These are phyloP conservation scores for Aspergillus melleus DNA, from an alignment of 2,329 filamentous ascomycete genomes.

Conservation along the genomic window DNA sequence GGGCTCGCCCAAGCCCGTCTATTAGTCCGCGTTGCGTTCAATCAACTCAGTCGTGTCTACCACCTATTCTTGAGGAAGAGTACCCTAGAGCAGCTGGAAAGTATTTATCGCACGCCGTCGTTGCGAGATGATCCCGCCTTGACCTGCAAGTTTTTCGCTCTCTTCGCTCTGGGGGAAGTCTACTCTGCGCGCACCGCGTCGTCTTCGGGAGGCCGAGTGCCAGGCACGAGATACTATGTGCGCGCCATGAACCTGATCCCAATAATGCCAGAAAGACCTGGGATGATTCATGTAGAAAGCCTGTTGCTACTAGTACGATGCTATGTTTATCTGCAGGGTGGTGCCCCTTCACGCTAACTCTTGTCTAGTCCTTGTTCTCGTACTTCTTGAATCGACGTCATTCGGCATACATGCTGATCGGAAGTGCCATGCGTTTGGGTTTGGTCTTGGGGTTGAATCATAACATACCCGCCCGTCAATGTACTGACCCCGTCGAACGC, in stretches of 20 bases:
- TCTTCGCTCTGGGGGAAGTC: conserved; percentile 45
- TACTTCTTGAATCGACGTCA: conserved; percentile 30
- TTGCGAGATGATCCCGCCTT: conserved; percentile 30
- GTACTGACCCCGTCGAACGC: conserved; percentile 32
- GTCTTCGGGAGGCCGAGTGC: conserved; percentile 26
- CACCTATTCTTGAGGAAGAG: conserved; percentile 33
- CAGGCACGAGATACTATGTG: conserved; percentile 42
- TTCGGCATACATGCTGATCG: conserved; percentile 31
- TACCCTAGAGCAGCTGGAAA: conserved; percentile 37
- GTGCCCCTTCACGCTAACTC: not conserved
- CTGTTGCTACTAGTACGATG: conserved; percentile 34
- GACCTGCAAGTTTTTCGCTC: conserved; percentile 42
- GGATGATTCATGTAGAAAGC: conserved; percentile 42
- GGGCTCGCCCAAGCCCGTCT: conserved; percentile 29
- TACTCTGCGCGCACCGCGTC: conserved; percentile 36
- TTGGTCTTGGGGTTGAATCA: conserved; percentile 45
- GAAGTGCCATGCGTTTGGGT: conserved; percentile 38
- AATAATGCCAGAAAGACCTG: conserved; percentile 42
- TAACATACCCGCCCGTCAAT: conserved; percentile 27
- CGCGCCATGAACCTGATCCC: conserved; percentile 38
- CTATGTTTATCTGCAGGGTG: not conserved
- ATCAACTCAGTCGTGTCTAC: conserved; percentile 31
- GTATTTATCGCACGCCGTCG: conserved; percentile 22
- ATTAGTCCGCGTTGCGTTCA: conserved; percentile 29
- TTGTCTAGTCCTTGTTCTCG: conserved; percentile 20